phyloP scores from a whole-genome alignment of 805 yeast species.

The Pichia insulana region DNA sequence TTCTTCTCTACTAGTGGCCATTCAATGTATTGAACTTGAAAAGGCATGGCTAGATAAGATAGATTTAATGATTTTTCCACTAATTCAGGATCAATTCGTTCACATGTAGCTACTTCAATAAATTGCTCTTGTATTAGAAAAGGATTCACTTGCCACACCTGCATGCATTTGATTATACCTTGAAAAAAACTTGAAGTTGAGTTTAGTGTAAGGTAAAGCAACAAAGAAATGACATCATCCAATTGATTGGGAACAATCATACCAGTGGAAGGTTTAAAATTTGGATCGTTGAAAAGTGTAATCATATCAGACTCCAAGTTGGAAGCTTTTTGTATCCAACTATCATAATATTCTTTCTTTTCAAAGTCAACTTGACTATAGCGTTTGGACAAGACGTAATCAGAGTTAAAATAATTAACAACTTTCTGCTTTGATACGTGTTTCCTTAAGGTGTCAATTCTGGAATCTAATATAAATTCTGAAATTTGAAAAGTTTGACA shows the following conservation, averaged over 20 bases:
- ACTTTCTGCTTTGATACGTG: slow-evolving; percentile 6
- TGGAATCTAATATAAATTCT: not conserved
- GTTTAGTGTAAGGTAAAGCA: slow-evolving; percentile 14
- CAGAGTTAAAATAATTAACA: slow-evolving; percentile 1
- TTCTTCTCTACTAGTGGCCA: slow-evolving; percentile 21
- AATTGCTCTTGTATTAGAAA: slow-evolving; percentile 16
- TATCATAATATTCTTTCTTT: slow-evolving; percentile 8
- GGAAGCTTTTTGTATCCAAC: slow-evolving; percentile 12
- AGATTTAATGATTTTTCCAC: slow-evolving; percentile 19
- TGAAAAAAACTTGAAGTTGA: slow-evolving; percentile 19
- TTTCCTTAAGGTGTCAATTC: slow-evolving; percentile 2
- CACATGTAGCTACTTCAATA: slow-evolving; percentile 13
- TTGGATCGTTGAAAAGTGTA: slow-evolving; percentile 1
- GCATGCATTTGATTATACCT: slow-evolving; percentile 21
- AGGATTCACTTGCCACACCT: slow-evolving; percentile 28
- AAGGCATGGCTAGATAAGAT: slow-evolving; percentile 20
- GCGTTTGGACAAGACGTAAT: slow-evolving; percentile 1
- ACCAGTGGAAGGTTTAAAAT: not conserved
- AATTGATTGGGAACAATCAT: slow-evolving; percentile 9
- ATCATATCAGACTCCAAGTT: slow-evolving; percentile 9
- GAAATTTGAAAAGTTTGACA: slow-evolving; percentile 9
- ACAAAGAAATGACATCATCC: slow-evolving; percentile 3
- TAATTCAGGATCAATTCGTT: slow-evolving; percentile 14
- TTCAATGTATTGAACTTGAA: slow-evolving; percentile 15
- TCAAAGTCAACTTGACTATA: slow-evolving; percentile 14